Evolutionary conservation across 2,329 filamentous ascomycete genomes (phyloP).

Genomic region (Allantophomopsis cytisporea): DNA sequence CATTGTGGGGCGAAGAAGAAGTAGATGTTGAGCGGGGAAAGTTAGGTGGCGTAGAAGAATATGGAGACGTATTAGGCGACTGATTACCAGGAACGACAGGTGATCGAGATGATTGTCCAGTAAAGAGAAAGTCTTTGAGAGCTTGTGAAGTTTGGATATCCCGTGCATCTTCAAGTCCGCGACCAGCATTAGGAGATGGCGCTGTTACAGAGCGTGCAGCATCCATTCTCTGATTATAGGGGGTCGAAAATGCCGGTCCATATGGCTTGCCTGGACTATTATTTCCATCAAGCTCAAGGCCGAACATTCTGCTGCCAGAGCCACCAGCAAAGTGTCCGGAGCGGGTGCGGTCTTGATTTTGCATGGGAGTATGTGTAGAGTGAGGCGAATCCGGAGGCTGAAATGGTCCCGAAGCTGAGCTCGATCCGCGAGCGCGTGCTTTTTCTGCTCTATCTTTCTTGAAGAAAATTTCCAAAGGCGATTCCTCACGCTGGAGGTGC

Average conservation of each 20-base stretch:
- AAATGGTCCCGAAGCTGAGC: constrained; percentile 25
- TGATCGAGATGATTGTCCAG: constrained; percentile 16
- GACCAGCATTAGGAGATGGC: constrained; percentile 1
- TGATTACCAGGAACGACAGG: not conserved
- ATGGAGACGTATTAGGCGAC: not conserved
- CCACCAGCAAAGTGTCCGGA: constrained; percentile 27
- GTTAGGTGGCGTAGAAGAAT: constrained; percentile 4
- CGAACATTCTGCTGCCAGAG: constrained; percentile 42
- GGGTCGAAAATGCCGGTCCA: constrained; percentile 56
- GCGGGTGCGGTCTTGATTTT: constrained; percentile 19
- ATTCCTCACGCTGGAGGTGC: constrained; percentile 46
- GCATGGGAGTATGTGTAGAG: constrained; percentile 16
- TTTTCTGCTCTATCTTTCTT: constrained; percentile 72
- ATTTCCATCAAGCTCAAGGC: constrained; percentile 53
- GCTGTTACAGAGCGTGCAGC: constrained; percentile 26
- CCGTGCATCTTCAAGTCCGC: not conserved
- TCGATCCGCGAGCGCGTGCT: constrained; percentile 38
- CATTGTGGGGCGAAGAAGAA: not conserved
- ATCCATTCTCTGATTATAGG: constrained; percentile 46
- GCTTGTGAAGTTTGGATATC: constrained; percentile 26
- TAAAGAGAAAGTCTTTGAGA: constrained; percentile 42
- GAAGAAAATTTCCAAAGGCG: constrained; percentile 84
- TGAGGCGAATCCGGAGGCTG: constrained; percentile 35
- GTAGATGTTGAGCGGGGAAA: not conserved
- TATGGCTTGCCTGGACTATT: constrained; percentile 35